phyloP scores from a whole-genome alignment of 305 asterid species.

The Vinca major region DNA sequence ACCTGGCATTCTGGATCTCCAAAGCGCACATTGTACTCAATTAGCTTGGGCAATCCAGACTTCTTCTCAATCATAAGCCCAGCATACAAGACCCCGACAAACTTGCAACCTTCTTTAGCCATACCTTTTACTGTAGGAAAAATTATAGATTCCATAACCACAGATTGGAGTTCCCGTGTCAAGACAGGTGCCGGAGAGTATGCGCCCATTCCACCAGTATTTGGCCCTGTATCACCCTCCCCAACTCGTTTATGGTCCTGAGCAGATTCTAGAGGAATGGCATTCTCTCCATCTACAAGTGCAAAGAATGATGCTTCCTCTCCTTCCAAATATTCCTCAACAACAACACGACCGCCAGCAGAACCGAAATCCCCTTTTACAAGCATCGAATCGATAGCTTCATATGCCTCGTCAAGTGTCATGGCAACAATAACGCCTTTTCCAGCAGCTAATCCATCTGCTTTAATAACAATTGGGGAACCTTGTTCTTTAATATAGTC shows the following conservation, averaged over 20 bases:
- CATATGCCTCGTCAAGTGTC: slow-evolving; percentile 69
- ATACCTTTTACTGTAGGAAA: slow-evolving; percentile 91
- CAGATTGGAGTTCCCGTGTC: slow-evolving; percentile 69
- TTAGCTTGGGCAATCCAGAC: slow-evolving; percentile 79
- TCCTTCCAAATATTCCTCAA: slow-evolving; percentile 90
- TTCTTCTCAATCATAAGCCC: slow-evolving; percentile 94
- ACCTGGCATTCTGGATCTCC: slow-evolving; percentile 99
- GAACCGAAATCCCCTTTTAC: slow-evolving; percentile 67
- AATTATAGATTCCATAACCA: slow-evolving; percentile 77
- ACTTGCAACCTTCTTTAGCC: slow-evolving; percentile 87
- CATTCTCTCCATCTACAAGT: slow-evolving; percentile 87
- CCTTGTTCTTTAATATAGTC: slow-evolving; percentile 66
- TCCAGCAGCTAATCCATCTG: slow-evolving; percentile 96
- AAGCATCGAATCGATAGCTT: slow-evolving; percentile 89
- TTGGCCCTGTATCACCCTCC: slow-evolving; percentile 86
- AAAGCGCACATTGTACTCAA: slow-evolving; percentile 92
- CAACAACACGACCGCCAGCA: slow-evolving; percentile 65
- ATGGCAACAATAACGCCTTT: slow-evolving; percentile 89
- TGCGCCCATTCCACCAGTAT: slow-evolving; percentile 99
- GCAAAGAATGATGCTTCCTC: slow-evolving; percentile 98
- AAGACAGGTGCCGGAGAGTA: slow-evolving; percentile 93
- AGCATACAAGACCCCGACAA: slow-evolving; percentile 88
- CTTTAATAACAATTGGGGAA: slow-evolving; percentile 81
- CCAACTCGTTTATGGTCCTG: slow-evolving; percentile 98
- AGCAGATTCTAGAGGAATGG: slow-evolving; percentile 86